Conservation (phyloP, 768 basidiomycete genomes). For the Hemileccinum rubropunctum region DNA sequence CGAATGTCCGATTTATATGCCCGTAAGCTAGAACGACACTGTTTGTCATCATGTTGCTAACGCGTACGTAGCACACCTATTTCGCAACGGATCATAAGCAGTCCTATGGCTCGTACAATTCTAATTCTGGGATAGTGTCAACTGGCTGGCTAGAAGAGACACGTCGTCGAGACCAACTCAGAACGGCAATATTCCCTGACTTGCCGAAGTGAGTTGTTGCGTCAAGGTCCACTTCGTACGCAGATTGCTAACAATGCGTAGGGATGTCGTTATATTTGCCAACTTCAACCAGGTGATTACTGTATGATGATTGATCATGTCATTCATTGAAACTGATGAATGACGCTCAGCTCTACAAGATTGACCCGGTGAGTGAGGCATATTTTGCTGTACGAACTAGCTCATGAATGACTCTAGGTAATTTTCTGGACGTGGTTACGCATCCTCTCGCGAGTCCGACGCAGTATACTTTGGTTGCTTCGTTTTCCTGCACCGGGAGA, state of each 20-base stretch:
- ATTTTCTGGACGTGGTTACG: slow-evolving; percentile 50
- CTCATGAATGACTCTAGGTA: slow-evolving; percentile 22
- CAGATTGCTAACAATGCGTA: slow-evolving; percentile 13
- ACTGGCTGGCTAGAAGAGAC: slow-evolving; percentile 40
- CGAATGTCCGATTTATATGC: slow-evolving; percentile 47
- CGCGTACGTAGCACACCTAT: slow-evolving; percentile 38
- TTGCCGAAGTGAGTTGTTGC: slow-evolving; percentile 35
- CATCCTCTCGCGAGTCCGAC: slow-evolving; percentile 41
- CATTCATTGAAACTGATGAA: slow-evolving; percentile 6
- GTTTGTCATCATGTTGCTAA: neutral
- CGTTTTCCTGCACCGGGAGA: slow-evolving; percentile 51
- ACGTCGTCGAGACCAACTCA: slow-evolving; percentile 35
- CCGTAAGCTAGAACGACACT: slow-evolving; percentile 27
- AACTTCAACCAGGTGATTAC: slow-evolving; percentile 49
- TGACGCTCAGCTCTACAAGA: slow-evolving; percentile 42
- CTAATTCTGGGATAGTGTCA: slow-evolving; percentile 11
- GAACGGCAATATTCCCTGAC: slow-evolving; percentile 42
- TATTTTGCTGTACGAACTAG: neutral
- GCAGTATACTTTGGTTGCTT: slow-evolving; percentile 52
- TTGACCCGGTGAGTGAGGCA: slow-evolving; percentile 34
- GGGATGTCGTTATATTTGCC: slow-evolving; percentile 46
- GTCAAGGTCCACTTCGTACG: neutral
- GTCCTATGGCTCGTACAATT: slow-evolving; percentile 29
- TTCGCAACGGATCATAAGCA: slow-evolving; percentile 53
- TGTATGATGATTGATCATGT: slow-evolving; percentile 3